Percentiles rank a stretch among this genome's conserved stretches.
Conservation (phyloP, 2,329 filamentous ascomycete species). For the Alternaria sp. region DNA sequence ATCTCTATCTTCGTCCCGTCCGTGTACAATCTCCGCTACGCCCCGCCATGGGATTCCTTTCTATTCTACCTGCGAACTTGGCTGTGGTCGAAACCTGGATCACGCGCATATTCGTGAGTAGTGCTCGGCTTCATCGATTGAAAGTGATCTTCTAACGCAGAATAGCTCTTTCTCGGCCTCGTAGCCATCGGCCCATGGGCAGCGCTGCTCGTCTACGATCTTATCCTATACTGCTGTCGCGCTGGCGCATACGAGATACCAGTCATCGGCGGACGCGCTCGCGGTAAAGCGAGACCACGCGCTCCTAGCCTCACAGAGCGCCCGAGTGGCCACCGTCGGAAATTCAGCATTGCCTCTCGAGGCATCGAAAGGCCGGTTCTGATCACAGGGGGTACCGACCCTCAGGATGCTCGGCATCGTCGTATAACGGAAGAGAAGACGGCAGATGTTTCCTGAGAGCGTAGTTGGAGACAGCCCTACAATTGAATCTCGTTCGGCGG, state of each 20-base stretch:
- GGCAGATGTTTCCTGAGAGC: slow-evolving; percentile 10
- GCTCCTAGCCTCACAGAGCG: slow-evolving; percentile 67
- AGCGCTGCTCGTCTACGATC: slow-evolving; percentile 67
- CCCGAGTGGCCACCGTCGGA: slow-evolving; percentile 57
- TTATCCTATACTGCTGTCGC: slow-evolving; percentile 67
- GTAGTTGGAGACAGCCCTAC: neutral
- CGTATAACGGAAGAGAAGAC: slow-evolving; percentile 29
- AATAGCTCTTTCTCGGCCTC: slow-evolving; percentile 65
- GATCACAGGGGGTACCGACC: slow-evolving; percentile 28
- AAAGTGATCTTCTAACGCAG: slow-evolving; percentile 23
- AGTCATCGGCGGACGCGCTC: slow-evolving; percentile 65
- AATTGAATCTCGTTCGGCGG: neutral
- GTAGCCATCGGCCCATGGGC: slow-evolving; percentile 68
- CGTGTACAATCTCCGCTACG: neutral
- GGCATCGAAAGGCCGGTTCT: slow-evolving; percentile 26
- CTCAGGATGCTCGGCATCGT: slow-evolving; percentile 36
- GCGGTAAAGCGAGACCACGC: slow-evolving; percentile 64
- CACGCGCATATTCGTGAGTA: slow-evolving; percentile 66
- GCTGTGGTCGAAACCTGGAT: slow-evolving; percentile 67
- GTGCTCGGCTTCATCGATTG: no score
- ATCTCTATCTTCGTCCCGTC: neutral
- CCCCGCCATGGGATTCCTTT: slow-evolving; percentile 66
- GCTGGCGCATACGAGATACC: slow-evolving; percentile 65
- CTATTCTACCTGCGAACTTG: slow-evolving; percentile 66
- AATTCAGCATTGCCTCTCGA: slow-evolving; percentile 52